phyloP scores from a whole-genome alignment of 257 asterid genomes.

The Capsicum baccatum region DNA sequence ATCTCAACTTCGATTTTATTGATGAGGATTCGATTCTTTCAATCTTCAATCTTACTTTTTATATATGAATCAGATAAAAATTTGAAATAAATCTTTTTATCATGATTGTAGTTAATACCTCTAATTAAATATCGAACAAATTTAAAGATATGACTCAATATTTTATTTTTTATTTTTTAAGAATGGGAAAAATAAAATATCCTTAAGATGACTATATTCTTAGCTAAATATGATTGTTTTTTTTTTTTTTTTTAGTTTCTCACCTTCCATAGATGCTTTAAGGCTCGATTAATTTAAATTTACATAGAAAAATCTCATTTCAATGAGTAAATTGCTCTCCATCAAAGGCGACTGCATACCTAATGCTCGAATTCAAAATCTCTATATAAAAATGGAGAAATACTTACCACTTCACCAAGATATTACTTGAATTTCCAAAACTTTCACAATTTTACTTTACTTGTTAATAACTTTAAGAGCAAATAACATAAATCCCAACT shows the following conservation, averaged over 20 bases:
- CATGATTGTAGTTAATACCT: too few species aligned
- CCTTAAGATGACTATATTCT: not conserved
- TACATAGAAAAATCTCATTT: fast-evolving
- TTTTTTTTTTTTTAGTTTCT: not conserved
- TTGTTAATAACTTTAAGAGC: not conserved
- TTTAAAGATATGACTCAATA: not conserved
- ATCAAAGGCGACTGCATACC: fast-evolving
- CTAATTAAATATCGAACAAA: not conserved
- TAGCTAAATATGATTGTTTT: not conserved
- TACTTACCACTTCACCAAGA: not conserved
- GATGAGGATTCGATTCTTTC: too few species aligned
- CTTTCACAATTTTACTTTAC: too few species aligned
- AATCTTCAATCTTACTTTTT: too few species aligned
- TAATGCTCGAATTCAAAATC: fast-evolving
- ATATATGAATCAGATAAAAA: too few species aligned
- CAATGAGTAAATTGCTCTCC: fast-evolving
- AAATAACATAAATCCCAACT: too few species aligned
- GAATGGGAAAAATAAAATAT: not conserved
- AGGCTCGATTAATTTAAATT: not conserved
- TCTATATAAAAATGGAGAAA: not conserved
- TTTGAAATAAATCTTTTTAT: too few species aligned
- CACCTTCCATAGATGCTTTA: fast-evolving
- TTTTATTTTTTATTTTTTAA: too few species aligned
- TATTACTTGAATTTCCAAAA: not conserved
- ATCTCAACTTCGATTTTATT: too few species aligned